Conservation (phyloP, 441 rosid species). For the Melastoma candidum region DNA sequence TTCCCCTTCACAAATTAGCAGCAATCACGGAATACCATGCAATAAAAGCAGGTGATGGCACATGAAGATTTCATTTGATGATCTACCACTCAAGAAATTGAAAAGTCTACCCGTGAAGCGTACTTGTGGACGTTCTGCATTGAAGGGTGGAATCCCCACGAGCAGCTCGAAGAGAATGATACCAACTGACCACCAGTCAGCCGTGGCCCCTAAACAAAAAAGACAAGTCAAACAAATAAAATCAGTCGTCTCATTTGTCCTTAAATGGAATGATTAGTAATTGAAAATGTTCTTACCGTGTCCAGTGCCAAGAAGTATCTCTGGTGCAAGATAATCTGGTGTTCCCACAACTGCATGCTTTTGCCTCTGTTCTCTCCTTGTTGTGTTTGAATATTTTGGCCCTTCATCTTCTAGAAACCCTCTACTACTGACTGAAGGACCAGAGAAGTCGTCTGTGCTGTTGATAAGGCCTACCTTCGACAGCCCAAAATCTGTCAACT, state of each 20-base stretch:
- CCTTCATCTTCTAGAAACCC: conserved; percentile 50
- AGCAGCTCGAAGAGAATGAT: conserved; percentile 87
- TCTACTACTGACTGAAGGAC: conserved; percentile 45
- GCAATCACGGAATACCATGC: neutral
- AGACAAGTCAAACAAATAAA: conserved; percentile 14
- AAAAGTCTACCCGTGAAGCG: conserved; percentile 1
- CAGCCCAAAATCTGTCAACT: conserved; percentile 99
- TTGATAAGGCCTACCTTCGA: conserved; percentile 95
- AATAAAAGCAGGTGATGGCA: conserved; percentile 7
- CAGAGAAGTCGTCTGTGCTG: conserved; percentile 95
- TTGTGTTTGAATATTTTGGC: conserved; percentile 30
- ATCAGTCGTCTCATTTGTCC: conserved; percentile 4
- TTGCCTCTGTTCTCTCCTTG: conserved; percentile 50
- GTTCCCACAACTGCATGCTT: conserved; percentile 84
- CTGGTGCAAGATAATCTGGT: conserved; percentile 98
- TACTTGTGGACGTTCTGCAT: conserved; percentile 90
- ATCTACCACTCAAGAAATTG: neutral
- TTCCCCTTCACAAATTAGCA: neutral
- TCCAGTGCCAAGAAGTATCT: conserved; percentile 98
- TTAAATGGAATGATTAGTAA: conserved; percentile 4
- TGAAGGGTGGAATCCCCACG: conserved; percentile 92
- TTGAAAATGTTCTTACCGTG: conserved; percentile 48
- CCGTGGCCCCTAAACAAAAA: conserved; percentile 61
- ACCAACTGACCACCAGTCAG: conserved; percentile 99
- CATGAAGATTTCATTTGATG: neutral